Conservation (phyloP, 179 eudicot genomes). For the Beta lomatogona region DNA sequence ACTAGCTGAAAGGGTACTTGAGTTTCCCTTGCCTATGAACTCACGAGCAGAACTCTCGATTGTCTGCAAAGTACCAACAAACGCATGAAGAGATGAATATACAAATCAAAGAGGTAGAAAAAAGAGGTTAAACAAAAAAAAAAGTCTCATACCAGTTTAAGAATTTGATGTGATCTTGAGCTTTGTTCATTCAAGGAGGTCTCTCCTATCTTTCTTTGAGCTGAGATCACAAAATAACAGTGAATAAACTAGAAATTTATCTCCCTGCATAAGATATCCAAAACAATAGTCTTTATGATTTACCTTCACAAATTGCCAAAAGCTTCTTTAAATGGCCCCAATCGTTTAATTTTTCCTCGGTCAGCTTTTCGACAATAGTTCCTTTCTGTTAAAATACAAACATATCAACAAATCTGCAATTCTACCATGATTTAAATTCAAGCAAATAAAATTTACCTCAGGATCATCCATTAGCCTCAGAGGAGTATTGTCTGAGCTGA, state of each 20-base stretch:
- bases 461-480: conserved; percentile 86
- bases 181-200: conserved; percentile 89
- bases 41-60: conserved; percentile 95
- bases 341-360: conserved; percentile 79
- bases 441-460: conserved; percentile 52
- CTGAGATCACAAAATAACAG: conserved; percentile 40
- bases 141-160: conserved; percentile 64
- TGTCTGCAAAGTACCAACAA: conserved; percentile 53
- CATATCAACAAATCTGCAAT: conserved; percentile 23
- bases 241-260: background rate
- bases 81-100: background rate
- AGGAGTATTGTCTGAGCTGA: conserved; percentile 63
- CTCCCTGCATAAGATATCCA: background rate
- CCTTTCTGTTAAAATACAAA: conserved; percentile 55
- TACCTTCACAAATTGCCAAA: conserved; percentile 89
- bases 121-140: background rate
- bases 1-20: conserved; percentile 87
- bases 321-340: conserved; percentile 82
- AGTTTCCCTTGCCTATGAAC: conserved; percentile 81
- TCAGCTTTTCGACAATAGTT: conserved; percentile 82
- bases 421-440: background rate
- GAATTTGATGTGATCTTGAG: conserved; percentile 95
- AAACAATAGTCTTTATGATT: background rate
- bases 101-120: background rate
- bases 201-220: conserved; percentile 88